These are phyloP conservation scores for Cnidoscolus chayamansa DNA, from an alignment of 441 rosid genomes.

Conservation along the genomic window DNA sequence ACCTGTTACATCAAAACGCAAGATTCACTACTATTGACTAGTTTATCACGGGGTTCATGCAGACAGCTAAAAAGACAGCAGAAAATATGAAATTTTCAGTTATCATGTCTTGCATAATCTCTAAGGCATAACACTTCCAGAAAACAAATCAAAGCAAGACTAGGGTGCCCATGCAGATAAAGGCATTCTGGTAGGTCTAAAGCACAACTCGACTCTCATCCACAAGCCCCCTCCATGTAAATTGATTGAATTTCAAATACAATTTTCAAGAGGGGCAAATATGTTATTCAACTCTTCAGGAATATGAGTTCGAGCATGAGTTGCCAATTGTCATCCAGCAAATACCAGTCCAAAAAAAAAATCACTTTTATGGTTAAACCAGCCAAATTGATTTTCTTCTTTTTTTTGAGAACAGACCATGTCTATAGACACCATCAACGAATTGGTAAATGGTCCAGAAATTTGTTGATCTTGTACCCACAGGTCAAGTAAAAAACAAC, in stretches of 20 bases:
- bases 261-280: background rate
- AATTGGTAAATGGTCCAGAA: background rate
- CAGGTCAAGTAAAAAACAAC: background rate
- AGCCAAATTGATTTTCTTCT: background rate
- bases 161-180: background rate
- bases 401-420: background rate
- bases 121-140: background rate
- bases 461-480: background rate
- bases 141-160: background rate
- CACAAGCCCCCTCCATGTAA: background rate
- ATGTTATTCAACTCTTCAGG: background rate
- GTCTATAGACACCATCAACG: background rate
- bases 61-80: background rate
- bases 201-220: background rate
- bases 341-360: background rate
- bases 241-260: background rate
- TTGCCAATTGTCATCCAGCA: background rate
- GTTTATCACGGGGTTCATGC: background rate
- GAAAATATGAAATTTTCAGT: background rate
- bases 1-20: slow-evolving; percentile 42
- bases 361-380: background rate
- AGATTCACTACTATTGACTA: background rate
- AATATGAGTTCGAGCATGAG: background rate
- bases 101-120: background rate
- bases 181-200: background rate